Evolutionary conservation across 78 protist species (phyloP), one percentile per base, ranked within the genome.

Genomic region (Diacronema lutheri): DNA sequence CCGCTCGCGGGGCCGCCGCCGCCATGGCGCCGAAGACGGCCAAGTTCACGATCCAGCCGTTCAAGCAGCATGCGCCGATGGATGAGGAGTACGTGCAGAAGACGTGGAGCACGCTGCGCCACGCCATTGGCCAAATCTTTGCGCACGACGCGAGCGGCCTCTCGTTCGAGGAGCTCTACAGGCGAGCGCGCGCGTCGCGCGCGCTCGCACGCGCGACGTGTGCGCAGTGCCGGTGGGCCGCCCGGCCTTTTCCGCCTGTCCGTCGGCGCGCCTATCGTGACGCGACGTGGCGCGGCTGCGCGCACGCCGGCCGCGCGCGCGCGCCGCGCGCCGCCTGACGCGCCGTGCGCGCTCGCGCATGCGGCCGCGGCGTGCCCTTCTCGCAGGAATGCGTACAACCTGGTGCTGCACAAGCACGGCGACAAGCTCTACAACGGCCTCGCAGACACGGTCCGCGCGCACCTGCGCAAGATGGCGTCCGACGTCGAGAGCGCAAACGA

Each of bases 401-500:
- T 95, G 91, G 97, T 95, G 61, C 79, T 95, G 21, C 95, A 95
- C 89, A 93, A 93, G 21, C 46, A 90, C 56, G 97, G 96, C 26
- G 94, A 91, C 35, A 50, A 87, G 61, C 88, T 95, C 13, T 95
- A 95, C 87, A 76, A 86, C 44, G 93, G 95, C 4, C 69, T 94
- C 37, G 56, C 46, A 21, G 87, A 82, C n/a, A 37, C 90, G 40
- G 81, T 92, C n/a, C 83, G 85, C 31, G 78, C 40, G 21, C 96
- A 94, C 50, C 90, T 93, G 40, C 81, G 50, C 38, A 57, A 38
- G 0, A 89, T 92, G 25, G 86, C 90, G 11, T 62, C 82, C 26
- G 50, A 19, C 4, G 88, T 95, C 19, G 79, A 46, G 21, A 41
- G 19, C 23, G 38, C 88, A 12, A 50, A 46, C 35, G 96, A 93